Evolutionary conservation across 2,329 filamentous ascomycete genomes (phyloP), one percentile per base, ranked within the genome.

Genomic region (Colletotrichum scovillei): DNA sequence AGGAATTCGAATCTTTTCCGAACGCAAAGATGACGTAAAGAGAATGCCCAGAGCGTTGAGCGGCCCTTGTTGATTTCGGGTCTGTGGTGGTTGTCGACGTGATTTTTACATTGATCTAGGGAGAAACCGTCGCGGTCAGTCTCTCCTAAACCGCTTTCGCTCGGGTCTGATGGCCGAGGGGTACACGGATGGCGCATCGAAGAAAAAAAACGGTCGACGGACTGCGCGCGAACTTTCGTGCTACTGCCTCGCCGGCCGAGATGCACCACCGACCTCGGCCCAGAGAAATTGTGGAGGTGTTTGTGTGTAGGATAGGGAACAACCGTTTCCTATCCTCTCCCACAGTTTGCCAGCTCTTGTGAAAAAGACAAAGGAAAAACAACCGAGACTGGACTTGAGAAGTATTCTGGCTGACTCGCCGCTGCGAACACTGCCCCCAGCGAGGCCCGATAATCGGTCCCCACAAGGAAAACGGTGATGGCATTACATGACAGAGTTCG

Each of bases 111-210:
- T 49, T 49, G 42, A 49, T n/a, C 42, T 49, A 12, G 30, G 16
- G 11, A 38, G 24, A 56, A 38, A 28, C 38, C n/a, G 49, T 56
- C n/a, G 30, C 24, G 35, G 26, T 49, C 30, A 9, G 30, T 12
- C n/a, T 32, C n/a, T 42, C 42, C 46, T 53, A 67, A 55, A 64
- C 59, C 69, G 53, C 42, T 49, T 49, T 72, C 38, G 69, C 69
- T 69, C 66, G 66, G 69, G 59, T 46, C 26, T 30, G 42, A n/a
- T 26, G 28, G 53, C 30, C 57, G 38, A 53, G 32, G 28, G 8
- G 32, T 12, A 35, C 11, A 35, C 32, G 49, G 24, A 30, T 5
- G n/a, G 19, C 19, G 42, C 19, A 49, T n/a, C 42, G 8, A n/a
- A 46, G 26, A 4, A 9, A n/a, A 42, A 22, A 52, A 32, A 52